Conservation (phyloP, 768 basidiomycete genomes). For the Kwoniella pini region DNA sequence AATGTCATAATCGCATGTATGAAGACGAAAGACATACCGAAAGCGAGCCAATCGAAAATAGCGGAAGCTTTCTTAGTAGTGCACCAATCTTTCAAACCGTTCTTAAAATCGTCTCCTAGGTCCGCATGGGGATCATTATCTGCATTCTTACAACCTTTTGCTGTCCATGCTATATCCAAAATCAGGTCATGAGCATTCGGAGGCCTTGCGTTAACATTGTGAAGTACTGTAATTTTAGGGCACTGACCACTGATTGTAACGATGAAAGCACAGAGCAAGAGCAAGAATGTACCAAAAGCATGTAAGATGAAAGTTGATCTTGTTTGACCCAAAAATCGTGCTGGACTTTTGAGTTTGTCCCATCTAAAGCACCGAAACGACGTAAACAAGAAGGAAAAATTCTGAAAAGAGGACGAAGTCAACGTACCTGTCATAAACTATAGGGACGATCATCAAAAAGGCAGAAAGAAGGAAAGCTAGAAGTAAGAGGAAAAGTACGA, state of each 20-base stretch:
- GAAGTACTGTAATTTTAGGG: too few species aligned
- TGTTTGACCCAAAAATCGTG: constrained; percentile 76
- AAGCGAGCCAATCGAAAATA: constrained; percentile 72
- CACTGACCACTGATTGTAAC: constrained; percentile 53
- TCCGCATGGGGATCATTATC: constrained; percentile 76
- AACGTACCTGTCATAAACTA: constrained; percentile 50
- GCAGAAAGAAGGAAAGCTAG: constrained; percentile 70
- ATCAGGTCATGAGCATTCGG: too few species aligned
- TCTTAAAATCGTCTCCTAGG: constrained; percentile 65
- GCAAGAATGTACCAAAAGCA: constrained; percentile 66
- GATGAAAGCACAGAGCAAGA: constrained; percentile 75
- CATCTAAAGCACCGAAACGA: constrained; percentile 60
- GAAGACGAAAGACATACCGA: constrained; percentile 64
- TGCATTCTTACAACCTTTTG: constrained; percentile 84
- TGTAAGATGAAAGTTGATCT: constrained; percentile 83
- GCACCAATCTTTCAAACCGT: constrained; percentile 78
- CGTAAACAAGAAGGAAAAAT: not conserved
- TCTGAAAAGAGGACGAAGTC: not conserved
- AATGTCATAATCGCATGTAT: too few species aligned
- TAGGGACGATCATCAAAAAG: constrained; percentile 70
- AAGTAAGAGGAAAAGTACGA: constrained; percentile 78
- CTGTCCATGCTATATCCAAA: constrained; percentile 82
- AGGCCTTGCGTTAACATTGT: too few species aligned
- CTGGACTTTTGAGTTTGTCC: constrained; percentile 73
- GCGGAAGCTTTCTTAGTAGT: constrained; percentile 86